Base-by-base conservation (phyloP, 2,329 filamentous ascomycete species). In the Dactylellina cionopaga region DNA sequence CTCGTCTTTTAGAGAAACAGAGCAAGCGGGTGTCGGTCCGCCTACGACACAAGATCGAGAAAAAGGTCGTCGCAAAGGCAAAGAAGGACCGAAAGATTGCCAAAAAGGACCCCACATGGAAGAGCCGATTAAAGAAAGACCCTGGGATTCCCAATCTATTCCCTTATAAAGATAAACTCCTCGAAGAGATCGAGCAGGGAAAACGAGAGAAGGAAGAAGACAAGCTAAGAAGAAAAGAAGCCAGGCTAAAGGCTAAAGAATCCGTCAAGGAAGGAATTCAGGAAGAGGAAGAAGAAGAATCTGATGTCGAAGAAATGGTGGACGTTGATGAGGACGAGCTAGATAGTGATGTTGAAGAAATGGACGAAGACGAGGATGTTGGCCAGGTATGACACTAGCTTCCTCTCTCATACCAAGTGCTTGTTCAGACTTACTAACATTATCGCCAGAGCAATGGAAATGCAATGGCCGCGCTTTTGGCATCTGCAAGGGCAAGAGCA, bases 51-150 rank as follows among this genome's bases (percentile, higher is more conserved):
- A 97, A 96, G 83, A 98, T 99, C 81, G 88, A 96, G 80, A 99
- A 99, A 83, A 89, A 91, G 19, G 92, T 93, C 58, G 87, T 87
- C 41, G 89, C 91, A 74, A 99, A 99, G 84, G 92, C 96, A 82
- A 88, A 89, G 80, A 99, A 99, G 82, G 84, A 88, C 74, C 90
- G 89, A 79, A 98, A 96, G 85, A 85, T 88, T 64, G 92, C 90
- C 63, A 98, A 96, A 84, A 92, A 96, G 87, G 96, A 97, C 81
- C 94, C 95, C 31, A 88, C 96, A 91, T 98, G 95, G 92, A 88
- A 91, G 77, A 93, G 92, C 70, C 91, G 92, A 81, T 80, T 96
- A 76, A 98, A 97, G 87, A 99, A 98, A 84, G 95, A 99, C 78
- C 95, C 94, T 22, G 95, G 95, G 51, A 97, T 99, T 74, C 95